A percentile compares a stretch with the other conserved stretches of the same genome.
phyloP scores from a whole-genome alignment of 2,329 filamentous ascomycete species.

The Nigrograna mackinnonii region DNA sequence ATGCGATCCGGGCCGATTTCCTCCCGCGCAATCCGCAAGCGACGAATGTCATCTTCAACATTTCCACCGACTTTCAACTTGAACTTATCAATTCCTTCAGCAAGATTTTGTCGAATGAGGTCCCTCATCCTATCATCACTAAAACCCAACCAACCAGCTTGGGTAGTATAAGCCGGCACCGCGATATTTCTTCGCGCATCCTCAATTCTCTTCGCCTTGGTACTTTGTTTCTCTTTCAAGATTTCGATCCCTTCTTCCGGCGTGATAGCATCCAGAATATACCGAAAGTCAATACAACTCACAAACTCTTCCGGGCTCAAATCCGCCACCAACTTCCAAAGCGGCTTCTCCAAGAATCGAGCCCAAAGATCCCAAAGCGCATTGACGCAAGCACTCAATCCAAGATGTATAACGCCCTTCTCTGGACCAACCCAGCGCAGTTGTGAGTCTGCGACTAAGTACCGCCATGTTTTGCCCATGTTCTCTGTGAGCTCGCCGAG shows the following conservation, averaged over 20 bases:
- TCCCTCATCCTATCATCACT: conserved; percentile 78
- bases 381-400: conserved; percentile 80
- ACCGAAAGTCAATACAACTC: conserved; percentile 83
- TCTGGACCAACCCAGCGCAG: conserved; percentile 88
- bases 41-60: conserved; percentile 68
- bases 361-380: conserved; percentile 90
- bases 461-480: conserved; percentile 84
- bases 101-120: conserved; percentile 70
- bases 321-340: conserved; percentile 82
- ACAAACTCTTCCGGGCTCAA: conserved; percentile 86
- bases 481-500: conserved; percentile 72
- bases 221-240: conserved; percentile 63
- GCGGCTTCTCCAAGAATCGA: conserved; percentile 77
- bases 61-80: conserved; percentile 82
- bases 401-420: conserved; percentile 86
- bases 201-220: conserved; percentile 68
- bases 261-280: conserved; percentile 85
- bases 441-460: conserved; percentile 82
- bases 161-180: conserved; percentile 85
- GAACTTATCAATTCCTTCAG: conserved; percentile 76
- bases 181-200: conserved; percentile 73
- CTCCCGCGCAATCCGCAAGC: conserved; percentile 72
- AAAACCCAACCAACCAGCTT: conserved; percentile 84
- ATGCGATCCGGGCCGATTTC: conserved; percentile 77
- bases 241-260: conserved; percentile 75